phyloP scores from a whole-genome alignment of 139 green algal genomes.

The Chlamydomonas applanata region DNA sequence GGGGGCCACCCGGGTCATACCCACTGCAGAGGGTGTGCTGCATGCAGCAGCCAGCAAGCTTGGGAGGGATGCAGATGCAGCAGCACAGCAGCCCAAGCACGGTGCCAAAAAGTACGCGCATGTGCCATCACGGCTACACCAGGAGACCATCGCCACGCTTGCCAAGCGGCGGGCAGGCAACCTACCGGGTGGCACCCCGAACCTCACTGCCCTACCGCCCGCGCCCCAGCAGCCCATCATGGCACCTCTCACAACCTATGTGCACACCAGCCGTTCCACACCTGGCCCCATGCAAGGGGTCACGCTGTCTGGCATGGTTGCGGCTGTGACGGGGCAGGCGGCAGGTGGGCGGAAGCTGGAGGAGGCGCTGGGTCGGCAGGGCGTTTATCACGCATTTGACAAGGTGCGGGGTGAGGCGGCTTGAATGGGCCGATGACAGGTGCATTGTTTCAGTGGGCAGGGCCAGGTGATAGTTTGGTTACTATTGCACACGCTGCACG shows the following conservation, averaged over 20 bases:
- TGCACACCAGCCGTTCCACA: not conserved
- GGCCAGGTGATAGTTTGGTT: no score
- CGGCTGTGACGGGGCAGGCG: no score
- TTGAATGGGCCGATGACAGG: no score
- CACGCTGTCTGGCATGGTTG: no score
- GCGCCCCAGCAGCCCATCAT: constrained; percentile 3
- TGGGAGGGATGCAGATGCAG: not conserved
- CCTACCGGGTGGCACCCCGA: not conserved
- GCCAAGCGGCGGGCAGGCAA: constrained; percentile 10
- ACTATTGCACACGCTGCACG: no score
- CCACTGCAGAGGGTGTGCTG: not conserved
- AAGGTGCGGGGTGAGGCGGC: no score
- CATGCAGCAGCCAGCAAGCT: not conserved
- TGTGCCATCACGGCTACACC: constrained; percentile 19
- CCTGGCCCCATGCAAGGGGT: no score
- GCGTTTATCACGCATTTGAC: no score
- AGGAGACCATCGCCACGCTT: constrained; percentile 21
- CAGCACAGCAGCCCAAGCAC: not conserved
- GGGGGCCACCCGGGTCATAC: not conserved
- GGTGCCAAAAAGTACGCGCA: not conserved
- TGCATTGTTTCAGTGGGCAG: no score
- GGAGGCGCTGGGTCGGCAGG: no score
- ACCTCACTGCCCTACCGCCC: constrained; percentile 6
- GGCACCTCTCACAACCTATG: constrained; percentile 7
- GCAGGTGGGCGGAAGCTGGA: no score